Conservation (phyloP, 176 grass and related monocot species). For the Chloris gayana region DNA sequence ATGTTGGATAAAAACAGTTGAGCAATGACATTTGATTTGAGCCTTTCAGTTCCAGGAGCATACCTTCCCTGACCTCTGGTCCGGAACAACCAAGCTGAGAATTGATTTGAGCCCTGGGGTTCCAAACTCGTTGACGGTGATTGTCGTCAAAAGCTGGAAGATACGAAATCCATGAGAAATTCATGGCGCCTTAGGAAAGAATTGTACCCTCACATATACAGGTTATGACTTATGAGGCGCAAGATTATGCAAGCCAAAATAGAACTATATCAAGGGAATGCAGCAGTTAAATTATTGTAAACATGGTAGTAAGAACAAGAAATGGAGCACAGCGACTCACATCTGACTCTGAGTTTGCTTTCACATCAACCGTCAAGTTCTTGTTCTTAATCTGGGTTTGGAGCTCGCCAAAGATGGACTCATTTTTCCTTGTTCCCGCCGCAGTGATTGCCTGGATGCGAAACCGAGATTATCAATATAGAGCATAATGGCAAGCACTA, state of each 20-base stretch:
- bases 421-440: slow-evolving; percentile 61
- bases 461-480: slow-evolving; percentile 43
- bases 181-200: background rate
- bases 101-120: slow-evolving; percentile 71
- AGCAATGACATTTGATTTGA: slow-evolving; percentile 10
- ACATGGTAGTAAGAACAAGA: background rate
- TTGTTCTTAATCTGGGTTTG: slow-evolving; percentile 76
- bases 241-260: background rate
- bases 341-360: slow-evolving; percentile 78
- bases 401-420: slow-evolving; percentile 67
- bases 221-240: background rate
- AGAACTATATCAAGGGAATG: background rate
- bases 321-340: slow-evolving; percentile 36
- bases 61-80: slow-evolving; percentile 85
- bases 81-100: slow-evolving; percentile 72
- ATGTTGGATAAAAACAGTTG: background rate
- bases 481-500: background rate
- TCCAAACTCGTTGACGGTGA: slow-evolving; percentile 60
- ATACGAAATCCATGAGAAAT: slow-evolving; percentile 21
- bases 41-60: background rate
- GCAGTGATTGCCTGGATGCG: slow-evolving; percentile 59
- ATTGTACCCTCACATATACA: background rate
- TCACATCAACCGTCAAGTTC: slow-evolving; percentile 69
- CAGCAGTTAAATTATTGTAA: background rate
- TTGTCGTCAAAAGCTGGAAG: slow-evolving; percentile 67